These are phyloP conservation scores for Trypanosoma melophagium DNA, from an alignment of 208 protist species.

Conservation along the genomic window DNA sequence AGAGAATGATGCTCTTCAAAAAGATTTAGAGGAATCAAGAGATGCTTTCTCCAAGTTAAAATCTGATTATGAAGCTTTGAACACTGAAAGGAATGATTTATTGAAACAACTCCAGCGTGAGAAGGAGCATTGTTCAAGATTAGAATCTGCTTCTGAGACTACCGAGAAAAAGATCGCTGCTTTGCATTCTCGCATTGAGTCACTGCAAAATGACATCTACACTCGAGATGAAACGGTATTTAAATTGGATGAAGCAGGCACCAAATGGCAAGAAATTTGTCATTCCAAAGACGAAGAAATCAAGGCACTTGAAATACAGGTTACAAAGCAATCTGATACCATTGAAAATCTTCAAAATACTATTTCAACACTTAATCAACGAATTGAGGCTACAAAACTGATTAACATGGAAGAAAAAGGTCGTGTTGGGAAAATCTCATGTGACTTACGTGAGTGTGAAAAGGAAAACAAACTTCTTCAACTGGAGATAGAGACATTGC, in stretches of 20 bases:
- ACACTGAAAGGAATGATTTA: constrained; percentile 22
- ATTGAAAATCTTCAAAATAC: constrained; percentile 71
- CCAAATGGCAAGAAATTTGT: constrained; percentile 65
- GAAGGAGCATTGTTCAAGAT: constrained; percentile 33
- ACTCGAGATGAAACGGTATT: constrained; percentile 67
- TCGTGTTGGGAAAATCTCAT: constrained; percentile 59
- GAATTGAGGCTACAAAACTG: constrained; percentile 68
- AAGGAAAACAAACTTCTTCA: constrained; percentile 59
- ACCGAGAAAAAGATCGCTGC: constrained; percentile 42
- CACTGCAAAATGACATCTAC: constrained; percentile 58
- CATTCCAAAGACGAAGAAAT: constrained; percentile 76
- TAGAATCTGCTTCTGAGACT: constrained; percentile 23
- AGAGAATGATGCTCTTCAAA: constrained; percentile 58
- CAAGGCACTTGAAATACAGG: constrained; percentile 46
- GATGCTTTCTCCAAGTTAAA: constrained; percentile 15
- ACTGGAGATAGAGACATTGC: constrained; percentile 46
- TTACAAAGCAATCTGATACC: constrained; percentile 39
- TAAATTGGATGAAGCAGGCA: constrained; percentile 63
- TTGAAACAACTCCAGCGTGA: constrained; percentile 36
- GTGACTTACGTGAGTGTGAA: constrained; percentile 48
- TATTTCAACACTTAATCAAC: constrained; percentile 70
- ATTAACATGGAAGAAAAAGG: constrained; percentile 61
- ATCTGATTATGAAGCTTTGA: constrained; percentile 18
- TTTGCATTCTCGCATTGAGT: constrained; percentile 47
- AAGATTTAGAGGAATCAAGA: constrained; percentile 31